Conservation (phyloP, 75 land plant genomes). For the Picea glauca region DNA sequence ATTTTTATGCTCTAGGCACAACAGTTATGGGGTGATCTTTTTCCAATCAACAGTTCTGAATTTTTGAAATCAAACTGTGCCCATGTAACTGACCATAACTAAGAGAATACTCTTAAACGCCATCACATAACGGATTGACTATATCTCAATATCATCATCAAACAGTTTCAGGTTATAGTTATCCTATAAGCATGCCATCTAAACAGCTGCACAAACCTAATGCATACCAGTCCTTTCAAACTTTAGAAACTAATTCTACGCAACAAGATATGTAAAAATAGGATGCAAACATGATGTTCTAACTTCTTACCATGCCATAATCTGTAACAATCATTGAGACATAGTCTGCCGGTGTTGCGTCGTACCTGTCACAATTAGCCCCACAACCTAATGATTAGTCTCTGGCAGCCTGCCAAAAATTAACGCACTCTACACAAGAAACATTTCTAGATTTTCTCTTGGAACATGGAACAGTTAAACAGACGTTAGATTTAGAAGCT, state of each 20-base stretch:
- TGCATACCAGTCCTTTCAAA: not conserved
- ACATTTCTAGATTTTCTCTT: not conserved
- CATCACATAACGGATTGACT: too few relatives aligned
- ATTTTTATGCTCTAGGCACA: too few relatives aligned
- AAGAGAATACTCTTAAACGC: too few relatives aligned
- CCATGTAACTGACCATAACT: too few relatives aligned
- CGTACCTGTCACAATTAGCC: constrained; percentile 56
- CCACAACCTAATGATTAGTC: constrained; percentile 7
- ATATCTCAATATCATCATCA: too few relatives aligned
- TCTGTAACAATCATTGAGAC: constrained; percentile 92
- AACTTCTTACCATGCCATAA: constrained; percentile 84
- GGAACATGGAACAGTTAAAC: constrained; percentile 19
- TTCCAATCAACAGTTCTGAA: too few relatives aligned
- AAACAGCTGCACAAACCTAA: too few relatives aligned
- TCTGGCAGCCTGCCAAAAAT: not conserved
- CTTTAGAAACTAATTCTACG: not conserved
- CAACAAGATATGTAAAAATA: not conserved
- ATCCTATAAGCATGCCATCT: too few relatives aligned
- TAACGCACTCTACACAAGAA: not conserved
- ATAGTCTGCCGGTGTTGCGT: constrained; percentile 94
- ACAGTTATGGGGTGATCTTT: too few relatives aligned
- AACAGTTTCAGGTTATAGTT: too few relatives aligned
- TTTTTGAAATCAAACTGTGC: too few relatives aligned
- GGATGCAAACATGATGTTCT: not conserved
- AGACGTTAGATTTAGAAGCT: constrained; percentile 83